Evolutionary conservation across 2,329 filamentous ascomycete species (phyloP).

Genomic region (Metarhizium guizhouense): DNA sequence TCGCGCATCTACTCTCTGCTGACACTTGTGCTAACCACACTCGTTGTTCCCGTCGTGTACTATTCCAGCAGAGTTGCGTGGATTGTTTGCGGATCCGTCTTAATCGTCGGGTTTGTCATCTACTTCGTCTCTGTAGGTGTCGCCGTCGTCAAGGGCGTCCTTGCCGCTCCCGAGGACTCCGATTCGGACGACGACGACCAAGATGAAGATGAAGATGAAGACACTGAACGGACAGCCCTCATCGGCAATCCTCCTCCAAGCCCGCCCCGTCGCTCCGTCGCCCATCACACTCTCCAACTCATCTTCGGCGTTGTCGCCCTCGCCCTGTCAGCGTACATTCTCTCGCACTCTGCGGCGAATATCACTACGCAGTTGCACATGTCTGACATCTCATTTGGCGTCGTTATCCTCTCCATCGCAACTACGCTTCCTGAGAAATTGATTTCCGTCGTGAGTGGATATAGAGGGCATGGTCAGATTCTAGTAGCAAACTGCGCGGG

Average conservation of each 20-base stretch:
- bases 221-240: background rate
- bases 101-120: constrained; percentile 31
- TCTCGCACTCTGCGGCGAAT: constrained; percentile 34
- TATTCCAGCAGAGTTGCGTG: constrained; percentile 11
- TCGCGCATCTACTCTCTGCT: constrained; percentile 34
- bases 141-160: constrained; percentile 33
- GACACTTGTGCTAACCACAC: background rate
- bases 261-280: background rate
- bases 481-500: constrained; percentile 43
- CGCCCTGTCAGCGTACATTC: constrained; percentile 38
- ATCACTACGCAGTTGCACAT: constrained; percentile 31
- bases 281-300: constrained; percentile 24
- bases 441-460: constrained; percentile 37
- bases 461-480: constrained; percentile 36
- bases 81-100: constrained; percentile 24
- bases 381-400: constrained; percentile 36
- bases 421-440: constrained; percentile 47
- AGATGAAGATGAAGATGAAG: background rate
- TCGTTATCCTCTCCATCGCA: constrained; percentile 39
- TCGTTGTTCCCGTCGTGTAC: constrained; percentile 18
- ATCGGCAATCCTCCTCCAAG: background rate
- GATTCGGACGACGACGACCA: constrained; percentile 18
- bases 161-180: constrained; percentile 28
- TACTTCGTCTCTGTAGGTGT: constrained; percentile 35
- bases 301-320: constrained; percentile 35